Conservation (phyloP, 2,329 filamentous ascomycete genomes). For the Talaromyces rugulosus region DNA sequence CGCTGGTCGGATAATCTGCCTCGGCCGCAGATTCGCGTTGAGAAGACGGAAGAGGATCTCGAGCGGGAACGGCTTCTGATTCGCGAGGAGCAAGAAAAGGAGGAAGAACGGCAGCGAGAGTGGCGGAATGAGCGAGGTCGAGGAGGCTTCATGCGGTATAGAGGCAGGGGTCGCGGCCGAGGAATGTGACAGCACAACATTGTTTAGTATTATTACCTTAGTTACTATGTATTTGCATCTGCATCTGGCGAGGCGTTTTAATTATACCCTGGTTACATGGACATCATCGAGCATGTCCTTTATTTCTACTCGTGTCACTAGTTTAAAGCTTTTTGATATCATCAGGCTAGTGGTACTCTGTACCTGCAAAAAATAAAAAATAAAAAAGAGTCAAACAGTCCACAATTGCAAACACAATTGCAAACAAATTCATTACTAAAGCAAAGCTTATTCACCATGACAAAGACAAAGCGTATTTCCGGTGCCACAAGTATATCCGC, state of each 20-base stretch:
- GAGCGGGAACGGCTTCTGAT: slow-evolving; percentile 53
- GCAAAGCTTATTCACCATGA: not conserved
- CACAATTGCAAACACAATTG: no score
- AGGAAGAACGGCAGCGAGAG: slow-evolving; percentile 52
- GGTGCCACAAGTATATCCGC: not conserved
- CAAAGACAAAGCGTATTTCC: not conserved
- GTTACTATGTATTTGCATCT: not conserved
- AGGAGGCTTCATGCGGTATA: slow-evolving; percentile 41
- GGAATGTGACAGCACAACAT: slow-evolving; percentile 4
- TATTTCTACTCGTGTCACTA: not conserved
- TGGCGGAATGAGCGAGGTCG: slow-evolving; percentile 51
- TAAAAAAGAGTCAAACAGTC: not conserved
- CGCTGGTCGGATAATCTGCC: slow-evolving; percentile 66
- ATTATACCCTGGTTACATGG: not conserved
- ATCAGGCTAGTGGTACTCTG: not conserved
- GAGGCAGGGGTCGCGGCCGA: slow-evolving; percentile 42
- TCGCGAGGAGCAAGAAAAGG: slow-evolving; percentile 57
- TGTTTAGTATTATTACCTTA: not conserved
- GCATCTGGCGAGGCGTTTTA: not conserved
- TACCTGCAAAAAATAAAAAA: no score
- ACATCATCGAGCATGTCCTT: not conserved
- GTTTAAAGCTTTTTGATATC: not conserved
- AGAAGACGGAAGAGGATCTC: slow-evolving; percentile 69
- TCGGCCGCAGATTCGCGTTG: slow-evolving; percentile 57
- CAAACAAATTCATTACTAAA: not conserved